Evolutionary conservation across 2,329 filamentous ascomycete species (phyloP).

Genomic region (Knoxdaviesia capensis): DNA sequence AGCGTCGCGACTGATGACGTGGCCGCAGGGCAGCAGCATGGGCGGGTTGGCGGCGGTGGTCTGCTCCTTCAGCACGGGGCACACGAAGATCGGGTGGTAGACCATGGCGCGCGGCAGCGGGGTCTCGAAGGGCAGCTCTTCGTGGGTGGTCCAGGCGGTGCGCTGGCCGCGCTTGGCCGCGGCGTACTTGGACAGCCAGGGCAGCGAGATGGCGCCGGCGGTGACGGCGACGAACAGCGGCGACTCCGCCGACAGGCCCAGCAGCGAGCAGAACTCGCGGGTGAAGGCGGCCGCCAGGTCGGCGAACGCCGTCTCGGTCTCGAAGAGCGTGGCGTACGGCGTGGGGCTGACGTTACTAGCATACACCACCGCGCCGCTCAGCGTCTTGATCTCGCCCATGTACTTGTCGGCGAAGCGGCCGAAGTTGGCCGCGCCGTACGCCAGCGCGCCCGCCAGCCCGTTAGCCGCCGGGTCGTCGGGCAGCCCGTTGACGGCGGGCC

Average conservation of each 20-base stretch:
- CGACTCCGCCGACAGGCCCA: conserved; percentile 77
- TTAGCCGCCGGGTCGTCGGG: conserved; percentile 27
- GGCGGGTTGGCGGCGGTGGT: conserved; percentile 83
- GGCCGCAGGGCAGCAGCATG: conserved; percentile 91
- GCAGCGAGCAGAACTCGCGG: conserved; percentile 79
- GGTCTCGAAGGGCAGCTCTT: conserved; percentile 69
- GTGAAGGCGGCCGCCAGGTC: conserved; percentile 79
- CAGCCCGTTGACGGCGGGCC: conserved; percentile 30
- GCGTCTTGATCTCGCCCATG: conserved; percentile 56
- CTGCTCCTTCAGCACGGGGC: conserved; percentile 91
- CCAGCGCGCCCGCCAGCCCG: conserved; percentile 43
- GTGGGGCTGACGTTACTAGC: conserved; percentile 52
- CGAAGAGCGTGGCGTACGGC: conserved; percentile 64
- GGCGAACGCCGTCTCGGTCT: conserved; percentile 55
- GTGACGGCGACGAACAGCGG: conserved; percentile 86
- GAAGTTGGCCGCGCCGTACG: conserved; percentile 61
- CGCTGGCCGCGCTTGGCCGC: conserved; percentile 73
- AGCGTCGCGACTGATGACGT: conserved; percentile 77
- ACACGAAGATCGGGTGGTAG: conserved; percentile 96
- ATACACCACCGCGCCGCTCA: conserved; percentile 67
- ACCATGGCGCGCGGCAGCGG: conserved; percentile 38
- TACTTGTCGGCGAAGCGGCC: conserved; percentile 55
- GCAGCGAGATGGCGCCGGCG: conserved; percentile 78
- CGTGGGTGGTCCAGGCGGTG: conserved; percentile 84
- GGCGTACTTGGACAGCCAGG: conserved; percentile 73